Conservation (phyloP, 176 grass and related monocot genomes). For the Zea mays region Zm-B73-REFERENCE-NAM-5.0 NC_050096.1:160872501-160873000, state of each 20-base stretch:
- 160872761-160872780: background rate
- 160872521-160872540: background rate
- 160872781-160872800: background rate
- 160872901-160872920: background rate
- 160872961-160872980: background rate
- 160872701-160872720: constrained; percentile 7
- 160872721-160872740: constrained; percentile 18
- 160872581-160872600: constrained; percentile 22
- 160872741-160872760: constrained; percentile 9
- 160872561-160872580: background rate
- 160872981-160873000: background rate
- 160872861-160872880: background rate
- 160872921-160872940: background rate
- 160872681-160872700: constrained; percentile 24
- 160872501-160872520: constrained; percentile 25
- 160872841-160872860: background rate
- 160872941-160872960: background rate
- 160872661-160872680: constrained; percentile 16
- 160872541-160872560: constrained; percentile 11
- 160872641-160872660: constrained; percentile 7
- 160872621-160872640: constrained; percentile 6
- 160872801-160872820: background rate
- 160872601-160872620: constrained; percentile 12
- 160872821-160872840: background rate
- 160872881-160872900: background rate